Evolutionary conservation across 2,329 filamentous ascomycete species (phyloP), one percentile per base, ranked within the genome.

Genomic region (Fusarium multiceps): DNA sequence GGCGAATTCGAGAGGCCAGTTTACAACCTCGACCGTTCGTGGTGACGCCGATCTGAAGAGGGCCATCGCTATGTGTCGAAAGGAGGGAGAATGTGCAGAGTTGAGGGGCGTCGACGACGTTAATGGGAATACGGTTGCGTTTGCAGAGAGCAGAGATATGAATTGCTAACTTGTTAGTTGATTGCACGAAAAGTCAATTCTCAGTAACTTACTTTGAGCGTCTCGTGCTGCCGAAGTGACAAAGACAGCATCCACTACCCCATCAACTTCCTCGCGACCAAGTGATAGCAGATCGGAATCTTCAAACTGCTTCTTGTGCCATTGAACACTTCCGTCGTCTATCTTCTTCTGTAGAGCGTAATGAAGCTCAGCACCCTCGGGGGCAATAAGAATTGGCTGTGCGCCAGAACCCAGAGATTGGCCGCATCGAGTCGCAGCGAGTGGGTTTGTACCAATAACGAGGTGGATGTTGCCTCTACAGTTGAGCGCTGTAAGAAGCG

Each of bases 11-110:
- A 12, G 93, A 93, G 8, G 96, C 93, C 30, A 99, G 87, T 80
- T 97, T 98, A 83, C 96, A 98, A 3, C 96, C 96, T 74, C 92
- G 91, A 21, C 96, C 95, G 62, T 97, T 98, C 1, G 96, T 98
- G 5, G 96, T 98, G 61, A 99, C 92, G 66, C 96, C 96, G 65
- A 99, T 91, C 78, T 98, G 96, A 42, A 99, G 85, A 12, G 96
- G 95, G 0, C 96, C 96, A 76, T 98, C 94, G 57, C 88, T 90
- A 79, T 98, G 90, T 10, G 93, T 97, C 25, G 94, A 96, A 47
- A 98, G 89, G 55, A 99, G 86, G 7, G 92, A 92, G 79, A 99
- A 97, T 27, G 93, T 93, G 82, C 94, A 98, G 18, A 98, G 90
- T 34, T 89, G 86, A 1, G 95, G 93, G 0, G 92, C 88, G 81